phyloP scores from a whole-genome alignment of 306 rosid species.

The Echinosophora koreensis region DNA sequence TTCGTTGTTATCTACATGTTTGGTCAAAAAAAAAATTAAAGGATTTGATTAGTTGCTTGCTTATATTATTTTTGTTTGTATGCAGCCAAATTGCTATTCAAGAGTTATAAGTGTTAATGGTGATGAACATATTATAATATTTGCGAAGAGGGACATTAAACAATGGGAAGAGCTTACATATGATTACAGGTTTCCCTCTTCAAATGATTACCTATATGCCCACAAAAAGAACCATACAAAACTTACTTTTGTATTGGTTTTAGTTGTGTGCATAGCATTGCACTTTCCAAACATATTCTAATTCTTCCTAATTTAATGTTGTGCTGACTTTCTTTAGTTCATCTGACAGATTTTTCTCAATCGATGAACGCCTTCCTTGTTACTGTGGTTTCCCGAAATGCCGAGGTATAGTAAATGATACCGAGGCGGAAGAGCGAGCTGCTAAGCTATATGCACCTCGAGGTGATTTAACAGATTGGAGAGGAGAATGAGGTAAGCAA shows the following conservation, averaged over 20 bases:
- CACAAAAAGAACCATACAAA: constrained; percentile 38
- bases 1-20: neutral
- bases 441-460: constrained; percentile 71
- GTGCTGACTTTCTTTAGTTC: constrained; percentile 50
- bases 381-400: constrained; percentile 94
- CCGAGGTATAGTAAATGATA: constrained; percentile 94
- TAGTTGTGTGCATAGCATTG: constrained; percentile 34
- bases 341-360: constrained; percentile 82
- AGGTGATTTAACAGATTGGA: constrained; percentile 87
- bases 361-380: constrained; percentile 93
- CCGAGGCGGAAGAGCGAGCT: constrained; percentile 94
- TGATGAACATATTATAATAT: constrained; percentile 95
- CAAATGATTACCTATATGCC: neutral
- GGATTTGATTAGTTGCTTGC: constrained; percentile 32
- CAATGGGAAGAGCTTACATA: constrained; percentile 99
- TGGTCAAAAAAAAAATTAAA: constrained; percentile 16
- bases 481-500: constrained; percentile 76
- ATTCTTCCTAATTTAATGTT: constrained; percentile 39
- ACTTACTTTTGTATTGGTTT: constrained; percentile 41
- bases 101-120: constrained; percentile 89
- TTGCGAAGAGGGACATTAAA: constrained; percentile 95
- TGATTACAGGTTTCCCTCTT: constrained; percentile 81
- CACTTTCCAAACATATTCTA: constrained; percentile 19
- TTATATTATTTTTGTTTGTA: constrained; percentile 45
- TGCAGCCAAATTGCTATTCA: constrained; percentile 99